Conservation (phyloP, 169 alveolate genomes). For the Plasmodium yoelii region DNA sequence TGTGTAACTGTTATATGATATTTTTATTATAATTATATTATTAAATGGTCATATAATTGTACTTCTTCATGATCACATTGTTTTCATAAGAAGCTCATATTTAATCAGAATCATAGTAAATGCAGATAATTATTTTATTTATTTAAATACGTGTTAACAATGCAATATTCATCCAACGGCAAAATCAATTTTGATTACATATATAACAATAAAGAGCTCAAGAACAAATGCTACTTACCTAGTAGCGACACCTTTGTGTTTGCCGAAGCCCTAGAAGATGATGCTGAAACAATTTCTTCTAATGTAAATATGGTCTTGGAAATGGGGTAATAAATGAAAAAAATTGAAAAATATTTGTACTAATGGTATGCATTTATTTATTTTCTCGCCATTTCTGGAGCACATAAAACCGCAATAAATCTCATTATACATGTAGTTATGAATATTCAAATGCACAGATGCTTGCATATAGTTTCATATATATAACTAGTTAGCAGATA, state of each 20-base stretch:
- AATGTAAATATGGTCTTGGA: slow-evolving; percentile 26
- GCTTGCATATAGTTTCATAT: not conserved
- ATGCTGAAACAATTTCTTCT: slow-evolving; percentile 54
- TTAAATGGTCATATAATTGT: too few species aligned
- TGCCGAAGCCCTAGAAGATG: slow-evolving; percentile 78
- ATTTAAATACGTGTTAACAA: slow-evolving; percentile 4
- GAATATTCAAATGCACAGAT: not conserved
- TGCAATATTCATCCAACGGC: slow-evolving; percentile 10
- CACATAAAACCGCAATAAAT: too few species aligned
- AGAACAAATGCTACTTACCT: slow-evolving; percentile 79
- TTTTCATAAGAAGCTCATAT: too few species aligned
- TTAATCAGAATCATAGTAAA: too few species aligned
- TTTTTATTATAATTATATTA: too few species aligned
- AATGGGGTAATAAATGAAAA: slow-evolving; percentile 61
- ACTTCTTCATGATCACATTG: too few species aligned
- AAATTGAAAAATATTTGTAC: slow-evolving; percentile 4
- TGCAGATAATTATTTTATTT: not conserved
- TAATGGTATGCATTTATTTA: not conserved
- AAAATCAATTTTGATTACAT: slow-evolving; percentile 71
- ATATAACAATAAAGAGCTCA: slow-evolving; percentile 58
- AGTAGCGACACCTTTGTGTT: slow-evolving; percentile 84
- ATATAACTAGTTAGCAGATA: not conserved
- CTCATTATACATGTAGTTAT: not conserved
- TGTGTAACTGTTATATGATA: too few species aligned
- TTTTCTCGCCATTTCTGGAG: too few species aligned